phyloP scores from a whole-genome alignment of 2,329 filamentous ascomycete species.

The Claviceps maximensis region DNA sequence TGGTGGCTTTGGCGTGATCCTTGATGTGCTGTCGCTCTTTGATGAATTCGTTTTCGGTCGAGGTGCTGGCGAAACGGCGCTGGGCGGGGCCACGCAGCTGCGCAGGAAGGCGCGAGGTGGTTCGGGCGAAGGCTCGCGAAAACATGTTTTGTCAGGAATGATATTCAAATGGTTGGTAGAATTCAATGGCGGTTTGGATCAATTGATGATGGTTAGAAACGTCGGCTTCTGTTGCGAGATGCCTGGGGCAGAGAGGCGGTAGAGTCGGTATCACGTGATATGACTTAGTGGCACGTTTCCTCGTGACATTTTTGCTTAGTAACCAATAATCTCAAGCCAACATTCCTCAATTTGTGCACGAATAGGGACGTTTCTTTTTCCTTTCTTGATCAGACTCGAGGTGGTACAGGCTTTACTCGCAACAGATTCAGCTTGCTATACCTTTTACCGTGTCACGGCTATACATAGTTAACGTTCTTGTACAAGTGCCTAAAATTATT shows the following conservation, averaged over 20 bases:
- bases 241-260: neutral
- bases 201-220: constrained; percentile 12
- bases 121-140: constrained; percentile 47
- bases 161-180: neutral
- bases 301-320: neutral
- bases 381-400: neutral
- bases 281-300: neutral
- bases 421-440: neutral
- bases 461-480: too few species aligned
- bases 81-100: constrained; percentile 48
- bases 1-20: constrained; percentile 74
- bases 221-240: neutral
- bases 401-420: neutral
- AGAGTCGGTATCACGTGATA: neutral
- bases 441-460: too few species aligned
- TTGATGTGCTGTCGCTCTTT: constrained; percentile 82
- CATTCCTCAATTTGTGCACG: neutral
- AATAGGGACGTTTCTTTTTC: neutral
- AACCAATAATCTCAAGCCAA: neutral
- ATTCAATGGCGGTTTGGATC: neutral
- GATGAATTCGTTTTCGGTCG: constrained; percentile 86
- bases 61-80: constrained; percentile 58
- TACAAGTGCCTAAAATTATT: neutral
- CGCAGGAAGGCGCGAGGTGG: constrained; percentile 48
- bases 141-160: constrained; percentile 36